Conservation (phyloP, 352 stramenopile species). For the Pythium aphanidermatum region DNA sequence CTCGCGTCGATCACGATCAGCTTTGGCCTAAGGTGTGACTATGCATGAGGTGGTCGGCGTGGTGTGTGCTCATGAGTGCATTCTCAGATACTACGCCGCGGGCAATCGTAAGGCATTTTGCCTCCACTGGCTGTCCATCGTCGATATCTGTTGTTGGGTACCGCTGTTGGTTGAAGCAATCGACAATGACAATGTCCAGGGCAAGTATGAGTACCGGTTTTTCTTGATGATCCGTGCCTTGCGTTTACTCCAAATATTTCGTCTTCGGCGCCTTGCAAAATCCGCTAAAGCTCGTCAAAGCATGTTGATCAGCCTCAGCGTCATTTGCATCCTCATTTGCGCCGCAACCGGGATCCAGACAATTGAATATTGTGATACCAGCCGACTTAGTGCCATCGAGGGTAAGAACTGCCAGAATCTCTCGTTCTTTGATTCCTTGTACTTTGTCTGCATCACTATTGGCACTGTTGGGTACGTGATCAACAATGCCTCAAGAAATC, state of each 20-base stretch:
- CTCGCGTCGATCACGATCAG: constrained; percentile 36
- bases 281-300: constrained; percentile 49
- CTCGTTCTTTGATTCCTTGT: constrained; percentile 71
- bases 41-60: not conserved
- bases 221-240: constrained; percentile 60
- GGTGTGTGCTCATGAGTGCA: no score
- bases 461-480: constrained; percentile 61
- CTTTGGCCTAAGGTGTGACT: constrained; percentile 35
- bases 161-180: constrained; percentile 37
- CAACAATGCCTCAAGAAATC: not conserved
- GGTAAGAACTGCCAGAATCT: constrained; percentile 52
- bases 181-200: constrained; percentile 18
- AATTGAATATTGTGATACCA: constrained; percentile 54
- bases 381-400: constrained; percentile 6
- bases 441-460: constrained; percentile 85
- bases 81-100: constrained; percentile 61
- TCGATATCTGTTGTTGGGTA: constrained; percentile 42
- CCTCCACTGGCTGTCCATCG: constrained; percentile 54
- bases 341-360: constrained; percentile 53
- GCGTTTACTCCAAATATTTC: constrained; percentile 58
- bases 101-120: constrained; percentile 52
- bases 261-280: constrained; percentile 48
- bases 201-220: constrained; percentile 48
- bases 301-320: constrained; percentile 46
- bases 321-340: constrained; percentile 58